Evolutionary conservation across 208 protist species (phyloP).

Genomic region (Angomonas desouzai): DNA sequence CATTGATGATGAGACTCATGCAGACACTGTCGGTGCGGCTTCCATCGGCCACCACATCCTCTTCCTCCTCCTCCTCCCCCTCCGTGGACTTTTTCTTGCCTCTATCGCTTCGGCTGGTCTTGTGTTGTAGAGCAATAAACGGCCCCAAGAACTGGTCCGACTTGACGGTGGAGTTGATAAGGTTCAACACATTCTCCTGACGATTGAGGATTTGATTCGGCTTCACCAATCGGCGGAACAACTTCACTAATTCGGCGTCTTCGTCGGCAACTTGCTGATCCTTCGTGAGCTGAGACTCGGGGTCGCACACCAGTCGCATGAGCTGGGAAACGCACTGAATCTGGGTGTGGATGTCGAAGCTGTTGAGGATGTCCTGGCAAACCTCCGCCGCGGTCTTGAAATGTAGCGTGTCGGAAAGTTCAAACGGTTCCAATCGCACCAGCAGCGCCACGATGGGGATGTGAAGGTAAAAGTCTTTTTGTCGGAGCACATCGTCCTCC

Average conservation of each 20-base stretch:
- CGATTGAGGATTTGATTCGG: slow-evolving; percentile 88
- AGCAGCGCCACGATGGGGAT: slow-evolving; percentile 80
- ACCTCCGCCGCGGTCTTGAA: slow-evolving; percentile 72
- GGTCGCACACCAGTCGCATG: slow-evolving; percentile 77
- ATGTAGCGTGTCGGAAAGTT: slow-evolving; percentile 48
- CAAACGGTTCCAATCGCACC: slow-evolving; percentile 62
- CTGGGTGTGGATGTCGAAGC: slow-evolving; percentile 82
- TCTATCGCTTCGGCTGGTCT: slow-evolving; percentile 16
- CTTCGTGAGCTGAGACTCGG: slow-evolving; percentile 35
- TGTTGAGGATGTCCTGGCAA: slow-evolving; percentile 67
- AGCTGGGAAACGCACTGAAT: slow-evolving; percentile 71
- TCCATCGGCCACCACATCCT: slow-evolving; percentile 29
- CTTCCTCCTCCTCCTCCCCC: slow-evolving; percentile 15
- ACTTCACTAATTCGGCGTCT: slow-evolving; percentile 34
- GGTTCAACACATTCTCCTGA: slow-evolving; percentile 73
- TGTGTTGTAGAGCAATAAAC: slow-evolving; percentile 82
- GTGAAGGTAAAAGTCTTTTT: slow-evolving; percentile 45
- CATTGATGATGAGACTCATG: slow-evolving; percentile 67
- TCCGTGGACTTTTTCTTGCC: slow-evolving; percentile 11
- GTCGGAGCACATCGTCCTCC: not conserved
- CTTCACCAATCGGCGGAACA: slow-evolving; percentile 82
- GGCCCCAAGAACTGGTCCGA: slow-evolving; percentile 75
- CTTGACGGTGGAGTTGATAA: slow-evolving; percentile 80
- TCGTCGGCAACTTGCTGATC: slow-evolving; percentile 7
- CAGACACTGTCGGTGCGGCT: slow-evolving; percentile 50